phyloP scores from a whole-genome alignment of 257 asterid species.

The Lantana camara region DNA sequence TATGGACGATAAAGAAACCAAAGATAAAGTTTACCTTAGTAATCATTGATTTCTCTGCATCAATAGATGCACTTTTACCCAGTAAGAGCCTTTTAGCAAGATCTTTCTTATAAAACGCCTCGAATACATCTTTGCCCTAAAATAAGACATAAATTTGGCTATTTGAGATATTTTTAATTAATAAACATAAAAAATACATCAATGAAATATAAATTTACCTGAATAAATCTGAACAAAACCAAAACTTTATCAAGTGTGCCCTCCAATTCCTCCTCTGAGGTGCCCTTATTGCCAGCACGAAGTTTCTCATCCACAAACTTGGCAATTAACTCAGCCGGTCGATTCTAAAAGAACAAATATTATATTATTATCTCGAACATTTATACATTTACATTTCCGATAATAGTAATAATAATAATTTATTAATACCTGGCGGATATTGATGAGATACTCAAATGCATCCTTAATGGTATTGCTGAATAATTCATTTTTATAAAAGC shows the following conservation, averaged over 20 bases:
- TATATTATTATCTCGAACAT: not conserved
- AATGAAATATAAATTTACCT: constrained; percentile 46
- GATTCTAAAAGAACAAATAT: constrained; percentile 58
- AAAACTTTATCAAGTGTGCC: constrained; percentile 94
- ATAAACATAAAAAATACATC: constrained; percentile 1
- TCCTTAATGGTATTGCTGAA: constrained; percentile 95
- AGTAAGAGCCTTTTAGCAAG: constrained; percentile 89
- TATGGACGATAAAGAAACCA: constrained; percentile 25
- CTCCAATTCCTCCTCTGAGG: constrained; percentile 99
- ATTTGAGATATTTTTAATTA: not conserved
- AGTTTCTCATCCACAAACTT: constrained; percentile 97
- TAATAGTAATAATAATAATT: too few relatives aligned
- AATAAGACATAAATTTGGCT: constrained; percentile 11
- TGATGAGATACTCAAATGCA: constrained; percentile 93
- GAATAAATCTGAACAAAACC: constrained; percentile 94
- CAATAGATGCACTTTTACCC: constrained; percentile 96
- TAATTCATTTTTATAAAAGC: constrained; percentile 81
- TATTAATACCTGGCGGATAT: constrained; percentile 89
- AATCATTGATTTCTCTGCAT: constrained; percentile 96
- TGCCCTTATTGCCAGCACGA: constrained; percentile 98
- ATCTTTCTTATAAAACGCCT: constrained; percentile 70
- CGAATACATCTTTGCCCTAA: constrained; percentile 72
- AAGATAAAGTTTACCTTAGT: constrained; percentile 43
- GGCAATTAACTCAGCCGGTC: constrained; percentile 97
- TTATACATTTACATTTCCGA: not conserved